phyloP scores from a whole-genome alignment of 208 protist genomes.

The Leishmania mexicana region DNA sequence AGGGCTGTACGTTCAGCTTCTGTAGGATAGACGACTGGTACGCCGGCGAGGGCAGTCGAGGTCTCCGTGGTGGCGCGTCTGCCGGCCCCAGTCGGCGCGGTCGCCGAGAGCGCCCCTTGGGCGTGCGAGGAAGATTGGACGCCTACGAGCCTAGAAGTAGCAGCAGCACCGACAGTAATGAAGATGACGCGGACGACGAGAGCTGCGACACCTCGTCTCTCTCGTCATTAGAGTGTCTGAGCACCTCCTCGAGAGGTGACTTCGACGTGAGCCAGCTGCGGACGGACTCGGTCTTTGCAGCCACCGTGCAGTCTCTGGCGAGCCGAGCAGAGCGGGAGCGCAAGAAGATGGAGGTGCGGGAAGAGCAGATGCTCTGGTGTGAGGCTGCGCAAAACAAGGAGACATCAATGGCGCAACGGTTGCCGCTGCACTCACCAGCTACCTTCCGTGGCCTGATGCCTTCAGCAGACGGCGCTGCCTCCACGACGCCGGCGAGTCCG shows the following conservation, averaged over 20 bases:
- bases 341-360: constrained; percentile 31
- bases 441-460: background rate
- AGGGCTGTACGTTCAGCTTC: background rate
- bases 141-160: background rate
- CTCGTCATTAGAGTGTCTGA: constrained; percentile 29
- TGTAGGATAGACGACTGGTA: background rate
- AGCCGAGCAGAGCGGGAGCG: constrained; percentile 28
- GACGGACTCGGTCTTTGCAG: constrained; percentile 17
- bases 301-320: constrained; percentile 43
- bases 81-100: background rate
- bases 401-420: background rate
- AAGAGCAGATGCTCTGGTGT: constrained; percentile 27
- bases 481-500: background rate
- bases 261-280: constrained; percentile 9
- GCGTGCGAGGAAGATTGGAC: background rate
- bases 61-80: background rate
- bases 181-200: constrained; percentile 1
- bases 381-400: constrained; percentile 16
- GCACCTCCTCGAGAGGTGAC: constrained; percentile 19
- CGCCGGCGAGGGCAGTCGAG: background rate
- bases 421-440: background rate
- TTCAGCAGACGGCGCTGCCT: background rate
- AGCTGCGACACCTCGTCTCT: constrained; percentile 17
- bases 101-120: background rate
- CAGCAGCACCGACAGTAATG: constrained; percentile 12